A percentile compares a stretch with the other conserved stretches of the same genome.
Evolutionary conservation across 805 yeast species (phyloP).

Genomic region (Zygosaccharomyces bailii): DNA sequence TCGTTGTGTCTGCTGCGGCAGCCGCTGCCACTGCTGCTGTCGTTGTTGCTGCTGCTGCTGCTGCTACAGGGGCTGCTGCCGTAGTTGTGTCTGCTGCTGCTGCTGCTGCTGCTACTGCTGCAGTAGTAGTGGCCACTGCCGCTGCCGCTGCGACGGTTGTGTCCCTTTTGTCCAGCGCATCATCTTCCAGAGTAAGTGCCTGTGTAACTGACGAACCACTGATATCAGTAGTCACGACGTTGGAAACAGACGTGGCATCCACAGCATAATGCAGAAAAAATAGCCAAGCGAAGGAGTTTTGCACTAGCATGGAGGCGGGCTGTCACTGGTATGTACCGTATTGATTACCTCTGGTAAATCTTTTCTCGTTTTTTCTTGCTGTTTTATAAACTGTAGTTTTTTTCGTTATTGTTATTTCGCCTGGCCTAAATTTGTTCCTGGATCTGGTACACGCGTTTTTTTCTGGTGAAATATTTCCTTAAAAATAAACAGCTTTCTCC

Average conservation of each 20-base stretch:
- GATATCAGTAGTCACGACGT: constrained; percentile 35
- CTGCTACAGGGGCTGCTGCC: constrained; percentile 24
- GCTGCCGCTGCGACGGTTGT: constrained; percentile 13
- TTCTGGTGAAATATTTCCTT: background rate
- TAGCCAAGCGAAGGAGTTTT: constrained; percentile 11
- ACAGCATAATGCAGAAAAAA: constrained; percentile 15
- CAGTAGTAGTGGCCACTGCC: constrained; percentile 15
- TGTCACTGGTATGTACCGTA: background rate
- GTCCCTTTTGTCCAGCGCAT: constrained; percentile 17
- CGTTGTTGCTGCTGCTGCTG: constrained; percentile 29
- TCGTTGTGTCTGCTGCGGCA: constrained; percentile 28
- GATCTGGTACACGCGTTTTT: constrained; percentile 1
- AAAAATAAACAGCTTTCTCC: constrained; percentile 1
- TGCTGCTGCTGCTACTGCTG: constrained; percentile 15
- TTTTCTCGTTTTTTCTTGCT: background rate
- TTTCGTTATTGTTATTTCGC: background rate
- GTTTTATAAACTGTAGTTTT: background rate
- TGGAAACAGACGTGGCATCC: constrained; percentile 25
- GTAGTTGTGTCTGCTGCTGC: constrained; percentile 31
- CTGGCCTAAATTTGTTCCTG: background rate
- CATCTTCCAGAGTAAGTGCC: constrained; percentile 26
- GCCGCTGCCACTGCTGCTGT: constrained; percentile 13
- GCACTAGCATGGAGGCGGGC: constrained; percentile 7
- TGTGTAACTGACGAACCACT: constrained; percentile 33
- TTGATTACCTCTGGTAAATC: background rate